Evolutionary conservation across 2,329 filamentous ascomycete genomes (phyloP), one percentile per base, ranked within the genome.

Genomic region (Rhytidhysteron rufulum): DNA sequence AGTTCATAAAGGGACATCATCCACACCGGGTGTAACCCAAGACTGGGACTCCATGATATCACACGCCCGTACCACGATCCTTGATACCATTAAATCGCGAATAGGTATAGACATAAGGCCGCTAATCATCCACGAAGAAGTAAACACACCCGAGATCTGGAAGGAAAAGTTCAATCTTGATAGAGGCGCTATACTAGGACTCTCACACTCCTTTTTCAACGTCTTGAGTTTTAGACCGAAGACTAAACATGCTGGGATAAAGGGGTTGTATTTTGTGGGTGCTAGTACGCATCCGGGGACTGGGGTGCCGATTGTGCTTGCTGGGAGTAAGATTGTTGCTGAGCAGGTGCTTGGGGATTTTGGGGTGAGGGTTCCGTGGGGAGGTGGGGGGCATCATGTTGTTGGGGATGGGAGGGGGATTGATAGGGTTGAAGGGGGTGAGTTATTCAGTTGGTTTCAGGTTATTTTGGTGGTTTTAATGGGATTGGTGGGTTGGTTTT

Each of bases 251-350:
- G 51, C 65, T 4, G 70, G 68, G 4, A 66, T 82, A 15, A 49
- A 66, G 10, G 67, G 70, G 3, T 61, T 82, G 18, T 87, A 86
- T 55, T 88, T 88, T 55, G 85, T 88, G 0, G 85, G 85, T 24
- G 85, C 85, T 1, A 84, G 79, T 54, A 85, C 84, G 16, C 85
- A 89, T 66, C 85, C 85, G 0, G 85, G 85, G 2, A 88, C 85
- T 0, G 85, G 85, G 0, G 85, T 88, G 16, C 85, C 85, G 3
- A 85, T 88, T 41, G 81, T 83, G 19, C 66, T 88, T 8, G 83
- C 83, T 0, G 84, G 85, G 0, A 79, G 80, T 7, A 84, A 80
- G 59, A 72, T 88, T 40, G 77, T 78, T 1, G 69, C 65, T 7
- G 74, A 75, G 51, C 73, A 80, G 58, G 68, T 80, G 4, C 49